Percentiles rank a stretch among this genome's conserved stretches.
Evolutionary conservation across 176 grass and related monocot species (phyloP).

Genomic region (Thalia dealbata): DNA sequence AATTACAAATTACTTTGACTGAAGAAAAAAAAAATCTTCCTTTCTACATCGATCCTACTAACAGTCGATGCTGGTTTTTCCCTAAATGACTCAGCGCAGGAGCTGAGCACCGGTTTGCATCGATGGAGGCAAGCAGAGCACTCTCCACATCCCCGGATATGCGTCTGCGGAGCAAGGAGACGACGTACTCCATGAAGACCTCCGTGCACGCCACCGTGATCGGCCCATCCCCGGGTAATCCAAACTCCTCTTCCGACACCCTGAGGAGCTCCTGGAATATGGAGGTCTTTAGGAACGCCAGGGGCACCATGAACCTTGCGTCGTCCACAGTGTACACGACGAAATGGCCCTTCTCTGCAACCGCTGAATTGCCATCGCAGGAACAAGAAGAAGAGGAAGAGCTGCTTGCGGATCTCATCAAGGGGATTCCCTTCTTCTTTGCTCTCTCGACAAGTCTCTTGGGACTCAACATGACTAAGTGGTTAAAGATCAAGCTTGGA

Average conservation of each 20-base stretch:
- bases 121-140: slow-evolving; percentile 2
- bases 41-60: slow-evolving; percentile 1
- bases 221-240: background rate
- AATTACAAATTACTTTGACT: too few relatives aligned
- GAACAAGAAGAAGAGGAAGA: background rate
- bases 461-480: slow-evolving; percentile 1
- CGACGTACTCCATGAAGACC: slow-evolving; percentile 2
- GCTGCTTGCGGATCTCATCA: background rate
- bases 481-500: background rate
- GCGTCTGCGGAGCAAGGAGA: background rate
- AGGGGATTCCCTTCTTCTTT: slow-evolving; percentile 1
- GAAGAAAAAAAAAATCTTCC: background rate
- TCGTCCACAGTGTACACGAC: background rate
- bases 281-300: background rate
- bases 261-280: background rate
- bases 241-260: background rate
- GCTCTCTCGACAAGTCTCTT: background rate
- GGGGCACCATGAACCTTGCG: slow-evolving; percentile 1
- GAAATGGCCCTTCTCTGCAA: slow-evolving; percentile 4
- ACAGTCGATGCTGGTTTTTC: background rate
- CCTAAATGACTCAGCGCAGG: background rate
- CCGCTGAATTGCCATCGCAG: background rate
- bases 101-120: background rate
- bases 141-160: background rate
- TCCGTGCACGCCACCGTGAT: background rate